phyloP scores from a whole-genome alignment of 768 basidiomycete genomes.

The Lentinus tigrinus region DNA sequence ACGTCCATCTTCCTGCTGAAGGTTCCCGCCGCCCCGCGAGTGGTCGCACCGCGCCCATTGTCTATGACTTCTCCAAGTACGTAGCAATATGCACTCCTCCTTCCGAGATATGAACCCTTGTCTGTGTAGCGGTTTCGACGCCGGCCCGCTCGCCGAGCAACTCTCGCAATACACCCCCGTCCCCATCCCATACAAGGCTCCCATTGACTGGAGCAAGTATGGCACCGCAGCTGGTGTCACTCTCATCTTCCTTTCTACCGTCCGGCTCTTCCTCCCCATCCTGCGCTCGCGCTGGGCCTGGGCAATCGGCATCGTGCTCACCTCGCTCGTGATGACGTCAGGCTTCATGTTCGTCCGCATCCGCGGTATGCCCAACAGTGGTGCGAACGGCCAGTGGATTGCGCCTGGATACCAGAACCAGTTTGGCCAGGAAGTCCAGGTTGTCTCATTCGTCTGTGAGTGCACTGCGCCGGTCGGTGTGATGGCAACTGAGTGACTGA shows the following conservation, averaged over 20 bases:
- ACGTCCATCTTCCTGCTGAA: conserved; percentile 68
- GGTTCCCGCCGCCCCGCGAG: conserved; percentile 65
- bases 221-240: conserved; percentile 44
- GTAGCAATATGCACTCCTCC: conserved; percentile 15
- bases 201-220: conserved; percentile 69
- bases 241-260: conserved; percentile 47
- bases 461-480: conserved; percentile 15
- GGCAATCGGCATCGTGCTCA: conserved; percentile 59
- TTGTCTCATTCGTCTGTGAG: conserved; percentile 84
- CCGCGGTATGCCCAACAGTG: conserved; percentile 70
- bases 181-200: conserved; percentile 78
- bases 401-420: conserved; percentile 88
- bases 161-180: conserved; percentile 74
- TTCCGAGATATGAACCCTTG: background rate
- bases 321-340: conserved; percentile 81
- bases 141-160: conserved; percentile 72
- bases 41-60: conserved; percentile 53
- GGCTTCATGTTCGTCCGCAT: conserved; percentile 98
- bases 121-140: conserved; percentile 72
- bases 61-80: conserved; percentile 80
- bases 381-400: conserved; percentile 72
- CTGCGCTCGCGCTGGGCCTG: conserved; percentile 76
- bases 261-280: conserved; percentile 64
- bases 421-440: conserved; percentile 89
- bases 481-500: background rate